Evolutionary conservation across 148 eudicot genomes (phyloP).

Genomic region (Fagopyrum homotropicum): DNA sequence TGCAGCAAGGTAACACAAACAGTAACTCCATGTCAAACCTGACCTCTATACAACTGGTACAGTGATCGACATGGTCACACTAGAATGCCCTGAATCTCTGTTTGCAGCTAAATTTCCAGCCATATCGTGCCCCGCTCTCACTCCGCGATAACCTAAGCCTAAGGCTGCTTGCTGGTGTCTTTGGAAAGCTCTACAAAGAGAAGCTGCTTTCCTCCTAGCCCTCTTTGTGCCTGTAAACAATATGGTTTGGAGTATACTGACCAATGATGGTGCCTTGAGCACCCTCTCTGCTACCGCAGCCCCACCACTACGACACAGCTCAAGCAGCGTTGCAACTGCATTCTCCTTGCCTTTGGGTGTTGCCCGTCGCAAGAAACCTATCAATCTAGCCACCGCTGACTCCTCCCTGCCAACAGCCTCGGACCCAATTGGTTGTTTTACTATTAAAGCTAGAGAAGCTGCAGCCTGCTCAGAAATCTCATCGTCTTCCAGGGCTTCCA

Average conservation of each 20-base stretch:
- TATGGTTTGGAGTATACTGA: conserved; percentile 49
- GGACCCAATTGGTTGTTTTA: conserved; percentile 64
- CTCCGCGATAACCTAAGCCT: conserved; percentile 39
- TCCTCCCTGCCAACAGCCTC: conserved; percentile 67
- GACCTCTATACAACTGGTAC: conserved; percentile 15
- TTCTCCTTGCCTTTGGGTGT: conserved; percentile 84
- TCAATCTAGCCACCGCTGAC: conserved; percentile 44
- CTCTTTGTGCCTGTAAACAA: conserved; percentile 81
- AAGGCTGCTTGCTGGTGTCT: conserved; percentile 46
- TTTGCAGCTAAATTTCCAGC: conserved; percentile 14
- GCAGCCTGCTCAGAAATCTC: conserved; percentile 80
- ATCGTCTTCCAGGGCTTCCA: conserved; percentile 46
- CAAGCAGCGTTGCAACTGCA: conserved; percentile 83
- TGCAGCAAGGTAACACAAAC: neutral
- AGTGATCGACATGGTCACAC: conserved; percentile 47
- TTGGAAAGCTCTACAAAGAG: conserved; percentile 78
- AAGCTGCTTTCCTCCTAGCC: conserved; percentile 87
- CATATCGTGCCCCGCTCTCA: conserved; percentile 31
- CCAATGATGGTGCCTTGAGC: conserved; percentile 59
- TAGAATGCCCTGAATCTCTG: conserved; percentile 38
- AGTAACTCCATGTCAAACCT: neutral
- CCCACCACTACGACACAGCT: conserved; percentile 78
- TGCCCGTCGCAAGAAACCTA: conserved; percentile 63
- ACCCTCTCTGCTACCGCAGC: conserved; percentile 53
- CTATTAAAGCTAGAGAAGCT: conserved; percentile 66